phyloP scores from a whole-genome alignment of 495 filamentous ascomycete species.

The Clavariopsis aquatica region DNA sequence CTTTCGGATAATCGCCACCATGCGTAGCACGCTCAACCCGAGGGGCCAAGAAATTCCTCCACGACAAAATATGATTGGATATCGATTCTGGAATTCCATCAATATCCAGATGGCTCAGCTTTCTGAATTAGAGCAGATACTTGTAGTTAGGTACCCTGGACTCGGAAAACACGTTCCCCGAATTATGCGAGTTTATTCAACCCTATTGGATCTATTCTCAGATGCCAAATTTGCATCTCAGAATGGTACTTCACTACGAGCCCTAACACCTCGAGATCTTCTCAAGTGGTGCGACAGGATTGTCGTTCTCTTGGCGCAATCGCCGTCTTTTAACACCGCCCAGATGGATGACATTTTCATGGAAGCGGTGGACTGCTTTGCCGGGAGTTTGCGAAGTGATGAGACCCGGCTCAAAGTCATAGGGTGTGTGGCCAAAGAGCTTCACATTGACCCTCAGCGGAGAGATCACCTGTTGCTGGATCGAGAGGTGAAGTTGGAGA shows the following conservation, averaged over 20 bases:
- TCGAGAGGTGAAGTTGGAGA: slow-evolving; percentile 50
- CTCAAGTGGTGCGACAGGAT: slow-evolving; percentile 86
- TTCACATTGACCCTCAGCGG: slow-evolving; percentile 80
- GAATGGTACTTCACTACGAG: slow-evolving; percentile 53
- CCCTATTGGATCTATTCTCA: slow-evolving; percentile 57
- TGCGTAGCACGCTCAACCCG: slow-evolving; percentile 73
- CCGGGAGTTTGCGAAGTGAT: slow-evolving; percentile 70
- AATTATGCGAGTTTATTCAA: slow-evolving; percentile 74
- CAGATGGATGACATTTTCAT: slow-evolving; percentile 87
- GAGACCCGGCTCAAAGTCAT: slow-evolving; percentile 63
- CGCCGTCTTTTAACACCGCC: slow-evolving; percentile 65
- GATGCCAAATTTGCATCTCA: slow-evolving; percentile 56
- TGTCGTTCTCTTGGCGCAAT: slow-evolving; percentile 56
- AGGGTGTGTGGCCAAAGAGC: slow-evolving; percentile 71
- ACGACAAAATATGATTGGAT: slow-evolving; percentile 66
- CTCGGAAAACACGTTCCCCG: slow-evolving; percentile 67
- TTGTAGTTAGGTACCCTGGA: slow-evolving; percentile 65
- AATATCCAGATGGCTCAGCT: slow-evolving; percentile 64
- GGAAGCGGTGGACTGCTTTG: slow-evolving; percentile 87
- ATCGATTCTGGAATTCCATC: slow-evolving; percentile 78
- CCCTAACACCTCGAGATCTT: slow-evolving; percentile 74
- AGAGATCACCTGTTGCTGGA: slow-evolving; percentile 48
- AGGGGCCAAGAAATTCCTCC: slow-evolving; percentile 64
- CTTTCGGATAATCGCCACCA: slow-evolving; percentile 88
- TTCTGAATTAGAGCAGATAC: slow-evolving; percentile 74